These are phyloP conservation scores for Periconia macrospinosa DNA, from an alignment of 2,329 filamentous ascomycete species.

Conservation along the genomic window DNA sequence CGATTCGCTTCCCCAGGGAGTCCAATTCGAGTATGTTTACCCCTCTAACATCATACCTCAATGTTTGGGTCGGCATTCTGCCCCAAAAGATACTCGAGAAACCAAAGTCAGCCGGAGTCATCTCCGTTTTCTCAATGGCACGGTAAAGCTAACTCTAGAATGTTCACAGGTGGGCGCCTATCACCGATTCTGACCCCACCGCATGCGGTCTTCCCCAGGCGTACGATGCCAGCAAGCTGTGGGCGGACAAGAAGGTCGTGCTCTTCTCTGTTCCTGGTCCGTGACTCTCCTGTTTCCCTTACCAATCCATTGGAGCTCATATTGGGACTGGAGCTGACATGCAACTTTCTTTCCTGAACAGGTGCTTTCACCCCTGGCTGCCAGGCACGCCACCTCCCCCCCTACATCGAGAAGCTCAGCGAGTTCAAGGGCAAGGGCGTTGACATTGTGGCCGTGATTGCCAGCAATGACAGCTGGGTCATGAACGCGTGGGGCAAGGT, in stretches of 20 bases:
- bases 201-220: conserved; percentile 76
- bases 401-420: conserved; percentile 72
- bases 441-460: conserved; percentile 78
- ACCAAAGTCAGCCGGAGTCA: too few relatives aligned
- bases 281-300: conserved; percentile 5
- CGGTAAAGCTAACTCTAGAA: background rate
- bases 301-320: background rate
- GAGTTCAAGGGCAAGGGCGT: conserved; percentile 79
- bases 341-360: conserved; percentile 19
- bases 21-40: conserved; percentile 69
- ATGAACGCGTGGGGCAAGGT: conserved; percentile 92
- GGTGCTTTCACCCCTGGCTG: conserved; percentile 87
- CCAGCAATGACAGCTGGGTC: conserved; percentile 83
- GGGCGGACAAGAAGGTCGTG: conserved; percentile 70
- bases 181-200: conserved; percentile 70
- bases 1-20: conserved; percentile 78
- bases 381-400: conserved; percentile 77
- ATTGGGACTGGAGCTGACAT: too few relatives aligned
- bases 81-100: too few relatives aligned
- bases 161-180: conserved; percentile 69
- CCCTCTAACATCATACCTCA: background rate
- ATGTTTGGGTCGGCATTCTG: too few relatives aligned
- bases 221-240: conserved; percentile 80
- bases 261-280: conserved; percentile 67
- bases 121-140: background rate